Base-by-base conservation (phyloP, 768 basidiomycete genomes). In the Tremella yokohamensis region DNA sequence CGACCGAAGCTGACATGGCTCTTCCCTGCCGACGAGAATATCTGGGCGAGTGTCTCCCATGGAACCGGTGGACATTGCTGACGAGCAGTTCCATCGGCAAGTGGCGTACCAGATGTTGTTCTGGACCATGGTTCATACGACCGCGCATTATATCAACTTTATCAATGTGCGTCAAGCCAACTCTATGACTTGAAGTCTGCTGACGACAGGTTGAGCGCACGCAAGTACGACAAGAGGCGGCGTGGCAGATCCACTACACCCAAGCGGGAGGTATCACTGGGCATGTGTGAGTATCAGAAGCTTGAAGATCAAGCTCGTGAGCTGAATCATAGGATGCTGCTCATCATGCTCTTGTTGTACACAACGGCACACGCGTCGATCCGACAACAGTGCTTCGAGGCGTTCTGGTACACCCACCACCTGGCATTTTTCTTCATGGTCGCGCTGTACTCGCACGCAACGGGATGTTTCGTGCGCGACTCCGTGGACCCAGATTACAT, bases 341-440 rank as follows among this genome's bases (percentile, higher is more conserved):
- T 96, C 60, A 85, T 92, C 76, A 91, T 97, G 89, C 76, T 97
- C 64, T 74, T 91, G 68, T 90, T 94, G 83, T 94, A 93, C 76
- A 84, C 88, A 40, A 92, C 90, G 19, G 90, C 92, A 2, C 89
- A 92, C 77, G 82, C 84, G 71, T 90, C 88, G 78, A 85, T 97
- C 62, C 87, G 92, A 65, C 77, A 83, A 60, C 89, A 91, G 77
- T 89, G 85, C 79, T 96, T 93, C 77, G 92, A 97, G 76, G 89
- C 84, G 1, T 97, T 97, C 81, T 94, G 91, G 91, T 94, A 92
- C 76, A 92, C 91, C 34, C 92, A 94, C 64, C 92, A 93, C 42
- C 59, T 73, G 22, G 61, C 66, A 0, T 61, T 63, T 59, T 63
- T 62, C 60, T 65, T 54, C 49, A 53, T 11, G 57, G 60, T 64